phyloP scores from a whole-genome alignment of 331 rosid genomes.

The Quercus tomentella region DNA sequence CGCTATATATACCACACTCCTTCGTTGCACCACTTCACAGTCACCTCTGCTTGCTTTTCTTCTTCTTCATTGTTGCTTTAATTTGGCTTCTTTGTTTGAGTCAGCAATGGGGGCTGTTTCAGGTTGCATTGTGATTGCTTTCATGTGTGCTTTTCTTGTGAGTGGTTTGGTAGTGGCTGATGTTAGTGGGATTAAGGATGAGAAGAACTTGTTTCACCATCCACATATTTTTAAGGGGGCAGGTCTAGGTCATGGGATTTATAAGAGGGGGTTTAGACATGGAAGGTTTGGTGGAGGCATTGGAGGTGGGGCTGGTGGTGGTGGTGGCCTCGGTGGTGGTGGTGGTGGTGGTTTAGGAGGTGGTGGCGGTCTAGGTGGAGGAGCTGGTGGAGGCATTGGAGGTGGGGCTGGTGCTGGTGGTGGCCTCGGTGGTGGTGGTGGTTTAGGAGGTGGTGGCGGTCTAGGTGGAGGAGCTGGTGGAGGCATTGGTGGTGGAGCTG shows the following conservation, averaged over 20 bases:
- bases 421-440: neutral
- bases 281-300: conserved; percentile 16
- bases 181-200: conserved; percentile 16
- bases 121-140: neutral
- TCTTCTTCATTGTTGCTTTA: neutral
- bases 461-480: neutral
- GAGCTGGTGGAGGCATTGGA: neutral
- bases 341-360: conserved; percentile 20
- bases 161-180: conserved; percentile 25
- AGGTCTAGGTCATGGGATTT: neutral
- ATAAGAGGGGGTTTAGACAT: conserved; percentile 19
- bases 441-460: neutral
- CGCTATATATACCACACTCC: conserved; percentile 14
- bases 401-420: neutral
- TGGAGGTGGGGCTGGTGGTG: conserved; percentile 15
- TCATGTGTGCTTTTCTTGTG: conserved; percentile 13
- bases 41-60: neutral
- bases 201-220: conserved; percentile 13
- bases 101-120: conserved; percentile 20
- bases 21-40: neutral
- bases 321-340: conserved; percentile 18
- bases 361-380: conserved; percentile 10
- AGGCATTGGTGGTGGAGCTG: neutral
- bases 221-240: conserved; percentile 15
- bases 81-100: neutral